Conservation (phyloP, 371 early-diverging fungal genomes). For the Dichotomocladium elegans region DNA sequence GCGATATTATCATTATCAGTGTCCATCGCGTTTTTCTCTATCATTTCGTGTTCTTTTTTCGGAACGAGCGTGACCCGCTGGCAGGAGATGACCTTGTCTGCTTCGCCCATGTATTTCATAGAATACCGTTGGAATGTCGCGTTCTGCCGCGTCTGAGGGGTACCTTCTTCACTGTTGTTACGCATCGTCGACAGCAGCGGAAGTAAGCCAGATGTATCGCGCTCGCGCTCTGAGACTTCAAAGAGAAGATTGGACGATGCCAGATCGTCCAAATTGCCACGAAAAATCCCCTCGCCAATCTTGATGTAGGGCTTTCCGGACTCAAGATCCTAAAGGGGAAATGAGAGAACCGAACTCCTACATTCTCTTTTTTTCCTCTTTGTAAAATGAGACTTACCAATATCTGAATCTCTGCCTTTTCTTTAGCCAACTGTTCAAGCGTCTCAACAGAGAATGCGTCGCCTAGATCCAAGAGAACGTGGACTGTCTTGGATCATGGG, state of each 20-base stretch:
- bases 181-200: background rate
- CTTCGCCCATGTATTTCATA: background rate
- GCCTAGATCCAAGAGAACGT: background rate
- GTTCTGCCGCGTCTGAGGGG: too few species aligned
- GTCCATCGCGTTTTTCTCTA: background rate
- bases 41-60: background rate
- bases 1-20: background rate
- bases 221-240: background rate
- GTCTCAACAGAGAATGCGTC: background rate
- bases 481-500: background rate
- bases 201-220: background rate
- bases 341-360: too few species aligned
- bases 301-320: background rate
- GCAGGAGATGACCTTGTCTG: background rate
- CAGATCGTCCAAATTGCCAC: background rate
- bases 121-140: too few species aligned
- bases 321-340: background rate
- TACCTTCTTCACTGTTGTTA: background rate
- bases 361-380: too few species aligned
- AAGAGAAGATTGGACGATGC: background rate
- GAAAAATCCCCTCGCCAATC: background rate
- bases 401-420: background rate
- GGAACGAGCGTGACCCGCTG: background rate
- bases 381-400: background rate
- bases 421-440: background rate